Conservation (phyloP, 2,329 filamentous ascomycete species). For the Trichoderma breve region DNA sequence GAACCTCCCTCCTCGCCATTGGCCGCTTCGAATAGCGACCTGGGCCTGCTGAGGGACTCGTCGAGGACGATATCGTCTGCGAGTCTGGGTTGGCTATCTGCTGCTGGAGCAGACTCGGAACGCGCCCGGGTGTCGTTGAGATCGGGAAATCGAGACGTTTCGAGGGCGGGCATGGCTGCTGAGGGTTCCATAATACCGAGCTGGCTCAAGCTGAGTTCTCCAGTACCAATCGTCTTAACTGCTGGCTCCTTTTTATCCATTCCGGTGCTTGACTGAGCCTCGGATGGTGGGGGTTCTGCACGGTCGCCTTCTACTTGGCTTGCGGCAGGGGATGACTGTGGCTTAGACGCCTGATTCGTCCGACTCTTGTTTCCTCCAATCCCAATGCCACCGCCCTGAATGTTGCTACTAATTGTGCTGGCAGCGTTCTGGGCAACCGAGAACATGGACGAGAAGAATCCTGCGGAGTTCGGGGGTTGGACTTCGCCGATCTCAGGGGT, state of each 20-base stretch:
- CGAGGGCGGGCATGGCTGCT: constrained; percentile 54
- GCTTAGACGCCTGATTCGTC: constrained; percentile 27
- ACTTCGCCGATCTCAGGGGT: constrained; percentile 64
- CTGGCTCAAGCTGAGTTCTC: constrained; percentile 85
- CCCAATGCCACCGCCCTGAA: constrained; percentile 62
- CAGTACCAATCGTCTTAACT: constrained; percentile 83
- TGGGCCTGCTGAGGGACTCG: constrained; percentile 41
- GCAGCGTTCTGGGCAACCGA: constrained; percentile 92
- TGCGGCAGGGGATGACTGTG: constrained; percentile 26
- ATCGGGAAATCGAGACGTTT: constrained; percentile 55
- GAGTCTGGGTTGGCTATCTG: constrained; percentile 38
- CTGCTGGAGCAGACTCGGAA: constrained; percentile 58
- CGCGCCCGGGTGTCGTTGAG: constrained; percentile 46
- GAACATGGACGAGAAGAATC: constrained; percentile 93
- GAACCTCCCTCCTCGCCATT: constrained; percentile 63
- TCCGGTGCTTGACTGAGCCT: constrained; percentile 29
- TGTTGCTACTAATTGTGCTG: constrained; percentile 68
- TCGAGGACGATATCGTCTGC: constrained; percentile 33
- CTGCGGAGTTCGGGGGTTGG: constrained; percentile 55
- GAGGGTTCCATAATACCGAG: constrained; percentile 70
- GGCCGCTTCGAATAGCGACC: constrained; percentile 51
- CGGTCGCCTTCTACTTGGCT: constrained; percentile 44
- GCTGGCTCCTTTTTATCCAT: constrained; percentile 67
- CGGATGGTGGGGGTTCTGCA: constrained; percentile 34
- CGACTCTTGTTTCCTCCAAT: constrained; percentile 43